phyloP scores from a whole-genome alignment of 345 rosid species.

The Firmiana major region DNA sequence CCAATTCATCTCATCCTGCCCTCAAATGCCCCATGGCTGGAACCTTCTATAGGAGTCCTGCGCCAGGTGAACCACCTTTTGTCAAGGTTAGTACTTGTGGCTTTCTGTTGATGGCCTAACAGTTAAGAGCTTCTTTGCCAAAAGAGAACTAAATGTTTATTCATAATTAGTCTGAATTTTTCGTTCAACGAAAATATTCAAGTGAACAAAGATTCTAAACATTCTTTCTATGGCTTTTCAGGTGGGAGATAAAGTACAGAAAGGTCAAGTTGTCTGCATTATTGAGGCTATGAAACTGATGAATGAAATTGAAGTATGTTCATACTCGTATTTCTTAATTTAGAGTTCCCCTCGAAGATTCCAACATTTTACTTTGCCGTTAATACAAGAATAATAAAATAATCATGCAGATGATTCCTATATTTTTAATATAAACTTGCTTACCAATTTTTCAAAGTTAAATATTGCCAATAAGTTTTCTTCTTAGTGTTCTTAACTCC shows the following conservation, averaged over 20 bases:
- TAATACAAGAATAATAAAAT: background rate
- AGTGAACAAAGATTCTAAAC: background rate
- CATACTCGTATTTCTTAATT: constrained; percentile 1
- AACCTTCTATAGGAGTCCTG: constrained; percentile 80
- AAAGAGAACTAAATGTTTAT: background rate
- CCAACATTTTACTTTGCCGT: background rate
- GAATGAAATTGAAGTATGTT: constrained; percentile 89
- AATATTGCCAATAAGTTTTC: background rate
- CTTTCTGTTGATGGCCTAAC: background rate
- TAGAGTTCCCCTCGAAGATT: background rate
- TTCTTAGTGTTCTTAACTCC: background rate
- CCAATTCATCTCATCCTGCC: constrained; percentile 51
- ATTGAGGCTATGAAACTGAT: constrained; percentile 97
- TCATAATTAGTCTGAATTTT: background rate
- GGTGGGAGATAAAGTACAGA: constrained; percentile 98
- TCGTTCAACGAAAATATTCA: background rate
- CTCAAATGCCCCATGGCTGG: constrained; percentile 97
- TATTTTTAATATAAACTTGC: background rate
- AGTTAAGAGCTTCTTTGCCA: background rate
- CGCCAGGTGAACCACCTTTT: constrained; percentile 88
- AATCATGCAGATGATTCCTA: background rate
- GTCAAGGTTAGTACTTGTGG: constrained; percentile 56
- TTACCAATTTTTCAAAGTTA: background rate
- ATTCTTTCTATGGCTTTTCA: constrained; percentile 14
- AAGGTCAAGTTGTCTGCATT: constrained; percentile 92